These are phyloP conservation scores for Helianthus annuus DNA, from an alignment of 129 eudicot genomes.

Conservation along the genomic window HanXRQr2.0-SUNRISE NC_035447.2:166644205-166644704, in stretches of 20 bases:
- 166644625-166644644: conserved; percentile 75
- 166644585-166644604: conserved; percentile 15
- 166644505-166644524: background rate
- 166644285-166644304: conserved; percentile 4
- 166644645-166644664: conserved; percentile 72
- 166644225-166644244: no score
- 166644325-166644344: background rate
- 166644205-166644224: no score
- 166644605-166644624: conserved; percentile 22
- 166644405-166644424: conserved; percentile 11
- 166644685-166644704: conserved; percentile 83
- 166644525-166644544: background rate
- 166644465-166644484: conserved; percentile 16
- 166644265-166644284: background rate
- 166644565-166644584: conserved; percentile 2
- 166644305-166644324: background rate
- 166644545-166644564: background rate
- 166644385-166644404: conserved; percentile 4
- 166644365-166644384: conserved; percentile 9
- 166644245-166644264: background rate
- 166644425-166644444: conserved; percentile 32
- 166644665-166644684: conserved; percentile 83
- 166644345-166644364: conserved; percentile 1
- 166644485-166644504: conserved; percentile 21
- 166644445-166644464: background rate